Percentiles rank a stretch among this genome's conserved stretches.
phyloP scores from a whole-genome alignment of 2,329 filamentous ascomycete species.

The Clarireedia hainanense region DNA sequence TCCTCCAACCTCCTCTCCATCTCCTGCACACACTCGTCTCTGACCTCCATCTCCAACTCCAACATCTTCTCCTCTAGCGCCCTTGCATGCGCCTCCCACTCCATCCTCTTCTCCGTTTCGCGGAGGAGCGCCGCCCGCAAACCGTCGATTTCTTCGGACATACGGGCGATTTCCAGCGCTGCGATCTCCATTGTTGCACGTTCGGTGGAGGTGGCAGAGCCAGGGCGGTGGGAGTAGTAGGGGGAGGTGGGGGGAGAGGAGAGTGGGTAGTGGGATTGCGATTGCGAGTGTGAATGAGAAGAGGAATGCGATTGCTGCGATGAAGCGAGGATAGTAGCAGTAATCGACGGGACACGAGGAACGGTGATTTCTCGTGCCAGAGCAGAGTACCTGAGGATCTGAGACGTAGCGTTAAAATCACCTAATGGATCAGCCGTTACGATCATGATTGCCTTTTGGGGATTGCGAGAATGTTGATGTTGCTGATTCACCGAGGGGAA shows the following conservation, averaged over 20 bases:
- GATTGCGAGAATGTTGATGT: slow-evolving; percentile 38
- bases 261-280: neutral
- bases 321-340: slow-evolving; percentile 50
- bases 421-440: slow-evolving; percentile 89
- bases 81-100: slow-evolving; percentile 68
- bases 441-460: slow-evolving; percentile 90
- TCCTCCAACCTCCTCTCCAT: slow-evolving; percentile 71
- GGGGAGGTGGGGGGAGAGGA: slow-evolving; percentile 19
- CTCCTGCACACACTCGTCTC: slow-evolving; percentile 82
- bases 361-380: slow-evolving; percentile 89
- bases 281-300: neutral
- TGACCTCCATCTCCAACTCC: slow-evolving; percentile 71
- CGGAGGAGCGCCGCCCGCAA: slow-evolving; percentile 61
- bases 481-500: slow-evolving; percentile 41
- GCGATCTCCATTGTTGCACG: slow-evolving; percentile 75
- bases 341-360: slow-evolving; percentile 76
- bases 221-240: slow-evolving; percentile 24
- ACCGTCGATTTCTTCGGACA: slow-evolving; percentile 69
- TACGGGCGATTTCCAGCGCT: slow-evolving; percentile 70
- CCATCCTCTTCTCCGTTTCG: slow-evolving; percentile 61
- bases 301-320: neutral
- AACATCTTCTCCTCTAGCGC: slow-evolving; percentile 53
- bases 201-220: slow-evolving; percentile 35
- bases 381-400: slow-evolving; percentile 90
- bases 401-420: slow-evolving; percentile 94